A percentile compares a stretch with the other conserved stretches of the same genome.
These are phyloP conservation scores for Cutaneotrichosporon spelunceum DNA, from an alignment of 1,284 basidiomycete genomes.

Conservation along the genomic window DNA sequence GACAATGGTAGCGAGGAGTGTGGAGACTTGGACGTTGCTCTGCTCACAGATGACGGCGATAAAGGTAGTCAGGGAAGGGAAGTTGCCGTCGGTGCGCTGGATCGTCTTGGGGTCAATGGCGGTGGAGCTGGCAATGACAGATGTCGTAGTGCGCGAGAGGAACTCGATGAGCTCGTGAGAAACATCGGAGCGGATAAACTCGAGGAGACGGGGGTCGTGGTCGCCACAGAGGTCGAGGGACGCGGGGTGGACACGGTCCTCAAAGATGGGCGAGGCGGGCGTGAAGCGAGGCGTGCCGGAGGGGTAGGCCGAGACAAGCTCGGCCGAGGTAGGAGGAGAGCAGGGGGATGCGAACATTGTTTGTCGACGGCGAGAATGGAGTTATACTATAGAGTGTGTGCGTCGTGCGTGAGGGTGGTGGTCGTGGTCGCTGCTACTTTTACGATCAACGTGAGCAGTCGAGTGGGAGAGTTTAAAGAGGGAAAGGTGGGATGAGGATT, in stretches of 20 bases:
- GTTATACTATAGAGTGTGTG: background rate
- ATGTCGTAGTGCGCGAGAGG: conserved; percentile 49
- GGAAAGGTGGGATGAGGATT: background rate
- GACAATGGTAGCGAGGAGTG: conserved; percentile 84
- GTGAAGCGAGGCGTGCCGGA: conserved; percentile 41
- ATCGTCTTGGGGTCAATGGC: conserved; percentile 36
- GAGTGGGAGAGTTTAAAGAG: background rate
- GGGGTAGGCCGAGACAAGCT: conserved; percentile 33
- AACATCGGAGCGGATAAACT: conserved; percentile 71
- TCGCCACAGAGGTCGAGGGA: conserved; percentile 65
- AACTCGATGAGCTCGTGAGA: conserved; percentile 71
- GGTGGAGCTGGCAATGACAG: conserved; percentile 50
- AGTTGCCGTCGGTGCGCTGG: conserved; percentile 33
- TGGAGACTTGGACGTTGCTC: conserved; percentile 88
- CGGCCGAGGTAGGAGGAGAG: conserved; percentile 14
- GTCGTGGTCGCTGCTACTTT: conserved; percentile 2
- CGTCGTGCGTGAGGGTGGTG: background rate
- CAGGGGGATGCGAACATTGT: conserved; percentile 13
- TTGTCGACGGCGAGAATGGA: background rate
- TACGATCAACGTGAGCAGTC: conserved; percentile 6
- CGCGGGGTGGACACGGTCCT: conserved; percentile 55
- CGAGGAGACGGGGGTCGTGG: conserved; percentile 73
- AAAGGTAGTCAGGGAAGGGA: conserved; percentile 82
- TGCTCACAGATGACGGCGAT: conserved; percentile 77
- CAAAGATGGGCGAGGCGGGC: conserved; percentile 43